phyloP scores from a whole-genome alignment of 495 filamentous ascomycete species.

The Amniculicola lignicola region DNA sequence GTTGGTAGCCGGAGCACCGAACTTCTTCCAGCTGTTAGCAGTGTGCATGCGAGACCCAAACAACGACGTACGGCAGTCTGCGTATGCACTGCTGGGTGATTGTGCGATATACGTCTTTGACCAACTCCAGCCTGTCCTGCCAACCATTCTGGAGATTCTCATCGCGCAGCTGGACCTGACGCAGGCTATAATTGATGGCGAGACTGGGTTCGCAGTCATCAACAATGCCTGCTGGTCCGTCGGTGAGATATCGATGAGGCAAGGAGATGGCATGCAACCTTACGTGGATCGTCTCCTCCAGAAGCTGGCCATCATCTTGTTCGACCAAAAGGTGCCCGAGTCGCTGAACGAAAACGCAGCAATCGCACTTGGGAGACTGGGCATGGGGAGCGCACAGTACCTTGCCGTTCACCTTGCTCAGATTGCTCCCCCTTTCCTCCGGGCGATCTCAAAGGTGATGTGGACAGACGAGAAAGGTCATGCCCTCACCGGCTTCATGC shows the following conservation, averaged over 20 bases:
- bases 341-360: slow-evolving; percentile 94
- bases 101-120: slow-evolving; percentile 93
- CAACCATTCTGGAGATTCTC: slow-evolving; percentile 71
- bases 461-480: slow-evolving; percentile 93
- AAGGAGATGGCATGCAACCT: slow-evolving; percentile 66
- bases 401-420: slow-evolving; percentile 77
- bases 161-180: slow-evolving; percentile 83
- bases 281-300: slow-evolving; percentile 74
- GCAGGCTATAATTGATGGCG: slow-evolving; percentile 65
- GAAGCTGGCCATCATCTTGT: slow-evolving; percentile 72
- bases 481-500: slow-evolving; percentile 84
- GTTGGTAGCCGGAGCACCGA: slow-evolving; percentile 72
- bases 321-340: slow-evolving; percentile 77
- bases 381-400: slow-evolving; percentile 71
- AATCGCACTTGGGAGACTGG: slow-evolving; percentile 85
- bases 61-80: slow-evolving; percentile 93
- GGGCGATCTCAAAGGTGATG: slow-evolving; percentile 76
- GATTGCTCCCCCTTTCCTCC: slow-evolving; percentile 78
- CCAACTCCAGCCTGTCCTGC: slow-evolving; percentile 71
- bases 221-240: slow-evolving; percentile 99
- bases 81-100: slow-evolving; percentile 92
- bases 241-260: slow-evolving; percentile 87
- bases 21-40: slow-evolving; percentile 83
- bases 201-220: slow-evolving; percentile 80
- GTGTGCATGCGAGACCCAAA: slow-evolving; percentile 91